phyloP scores from a whole-genome alignment of 192 early-diverging fungal species.

The Podila epicladia region DNA sequence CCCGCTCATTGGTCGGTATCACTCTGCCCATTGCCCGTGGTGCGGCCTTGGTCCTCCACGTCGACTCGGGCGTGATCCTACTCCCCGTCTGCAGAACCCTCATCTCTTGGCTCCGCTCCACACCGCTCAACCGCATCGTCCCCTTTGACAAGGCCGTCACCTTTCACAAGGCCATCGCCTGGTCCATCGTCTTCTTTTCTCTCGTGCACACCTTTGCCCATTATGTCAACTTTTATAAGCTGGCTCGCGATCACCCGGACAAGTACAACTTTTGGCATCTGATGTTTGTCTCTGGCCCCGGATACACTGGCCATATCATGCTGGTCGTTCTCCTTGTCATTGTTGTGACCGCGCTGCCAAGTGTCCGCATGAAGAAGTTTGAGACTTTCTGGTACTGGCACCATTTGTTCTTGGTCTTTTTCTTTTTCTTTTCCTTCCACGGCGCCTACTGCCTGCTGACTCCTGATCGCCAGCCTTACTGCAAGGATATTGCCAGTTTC shows the following conservation, averaged over 20 bases:
- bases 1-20: constrained; percentile 60
- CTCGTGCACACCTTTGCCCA: constrained; percentile 70
- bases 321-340: constrained; percentile 68
- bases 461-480: constrained; percentile 51
- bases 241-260: constrained; percentile 16
- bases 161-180: constrained; percentile 79
- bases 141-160: constrained; percentile 79
- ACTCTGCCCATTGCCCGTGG: constrained; percentile 68
- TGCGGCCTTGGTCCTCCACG: constrained; percentile 75
- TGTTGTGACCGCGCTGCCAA: constrained; percentile 61
- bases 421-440: constrained; percentile 76
- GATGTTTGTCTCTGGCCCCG: constrained; percentile 57
- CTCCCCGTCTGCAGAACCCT: constrained; percentile 87
- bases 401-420: constrained; percentile 77
- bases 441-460: constrained; percentile 64
- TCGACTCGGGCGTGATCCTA: constrained; percentile 76
- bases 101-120: constrained; percentile 61
- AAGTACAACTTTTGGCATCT: constrained; percentile 48
- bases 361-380: constrained; percentile 67
- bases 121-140: constrained; percentile 67
- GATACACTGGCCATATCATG: constrained; percentile 78
- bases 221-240: constrained; percentile 64
- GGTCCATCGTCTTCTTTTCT: constrained; percentile 71
- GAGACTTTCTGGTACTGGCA: constrained; percentile 86
- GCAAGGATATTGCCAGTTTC: constrained; percentile 57